Base-by-base conservation (phyloP, 768 basidiomycete genomes). In the Mycena vulgaris region DNA sequence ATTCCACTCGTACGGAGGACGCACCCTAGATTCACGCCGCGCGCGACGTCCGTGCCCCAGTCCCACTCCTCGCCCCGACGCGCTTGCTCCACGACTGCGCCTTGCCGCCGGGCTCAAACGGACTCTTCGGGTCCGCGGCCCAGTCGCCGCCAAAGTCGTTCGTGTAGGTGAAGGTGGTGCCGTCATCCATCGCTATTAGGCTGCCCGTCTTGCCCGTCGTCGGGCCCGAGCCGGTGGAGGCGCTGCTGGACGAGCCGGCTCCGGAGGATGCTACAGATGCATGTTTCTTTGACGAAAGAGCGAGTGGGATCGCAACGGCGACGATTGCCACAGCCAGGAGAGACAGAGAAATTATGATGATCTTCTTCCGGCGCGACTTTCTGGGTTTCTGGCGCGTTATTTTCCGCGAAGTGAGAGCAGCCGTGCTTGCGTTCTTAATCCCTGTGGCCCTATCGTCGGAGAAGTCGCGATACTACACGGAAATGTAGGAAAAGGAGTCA, bases 91-190 rank as follows among this genome's bases (percentile, higher is more conserved):
- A 97, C n/a, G 87, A 89, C 76, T 97, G 94, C 3, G 92, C 85
- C 71, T 89, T 89, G 0, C 95, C 95, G 37, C 89, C 89, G 75
- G 88, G 85, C 74, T 87, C 88, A 80, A 95, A 93, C 3, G 95
- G 95, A 69, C 90, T 82, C 14, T 84, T 83, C 2, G 92, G 88
- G 79, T 96, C 89, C 74, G 83, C 86, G 56, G 90, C 91, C 95
- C 96, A 98, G 74, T 84, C 87, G 0, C 97, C 96, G 62, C 94
- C 95, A 74, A 94, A 94, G 10, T 85, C 60, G 78, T 96, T 98
- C 48, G 78, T 77, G 80, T 98, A 98, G 1, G 85, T 91, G 82
- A 95, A 93, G 3, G 86, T 92, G 5, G 89, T 86, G 13, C 96
- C 96, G 75, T 96, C 90, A 3, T 91, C 93, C 75, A 87, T 86